Conservation (phyloP, 1,139 yeast genomes). For the Maudiozyma humilis region DNA sequence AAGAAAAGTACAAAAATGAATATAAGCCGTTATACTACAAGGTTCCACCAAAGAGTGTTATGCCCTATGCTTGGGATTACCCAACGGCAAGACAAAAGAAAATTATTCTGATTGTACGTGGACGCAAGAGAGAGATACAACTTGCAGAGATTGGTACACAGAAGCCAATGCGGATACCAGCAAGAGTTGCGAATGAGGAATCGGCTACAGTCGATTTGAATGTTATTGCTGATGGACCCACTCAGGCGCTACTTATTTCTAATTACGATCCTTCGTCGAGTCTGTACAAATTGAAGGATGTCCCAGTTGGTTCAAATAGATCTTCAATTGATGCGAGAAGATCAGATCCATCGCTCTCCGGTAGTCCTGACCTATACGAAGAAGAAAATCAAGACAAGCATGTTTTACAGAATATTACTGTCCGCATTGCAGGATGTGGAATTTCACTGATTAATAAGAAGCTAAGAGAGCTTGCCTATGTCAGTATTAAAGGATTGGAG, state of each 20-base stretch:
- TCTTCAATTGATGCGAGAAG: conserved; percentile 1
- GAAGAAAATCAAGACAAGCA: conserved; percentile 62
- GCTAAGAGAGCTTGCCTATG: conserved; percentile 70
- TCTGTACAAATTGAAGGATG: conserved; percentile 46
- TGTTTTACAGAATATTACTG: conserved; percentile 50
- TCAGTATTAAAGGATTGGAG: conserved; percentile 75
- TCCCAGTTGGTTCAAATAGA: conserved; percentile 4
- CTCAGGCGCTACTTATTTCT: conserved; percentile 77
- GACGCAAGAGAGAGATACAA: conserved; percentile 70
- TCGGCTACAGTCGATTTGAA: conserved; percentile 65
- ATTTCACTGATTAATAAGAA: conserved; percentile 69
- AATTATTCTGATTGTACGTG: conserved; percentile 60
- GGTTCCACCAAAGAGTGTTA: conserved; percentile 82
- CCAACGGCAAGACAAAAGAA: conserved; percentile 88
- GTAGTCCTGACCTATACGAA: conserved; percentile 48
- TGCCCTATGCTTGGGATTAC: conserved; percentile 98
- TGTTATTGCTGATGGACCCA: conserved; percentile 94
- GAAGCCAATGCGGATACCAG: conserved; percentile 74
- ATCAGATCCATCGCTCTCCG: conserved; percentile 28
- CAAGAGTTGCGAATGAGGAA: conserved; percentile 35
- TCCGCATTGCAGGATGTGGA: conserved; percentile 82
- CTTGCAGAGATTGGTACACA: conserved; percentile 88
- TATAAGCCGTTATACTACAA: conserved; percentile 70
- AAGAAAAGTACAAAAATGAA: conserved; percentile 39
- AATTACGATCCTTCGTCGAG: conserved; percentile 74